Evolutionary conservation across 2,329 filamentous ascomycete species (phyloP), one percentile per base, ranked within the genome.

Genomic region (Chrysoporthe deuterocubensis): DNA sequence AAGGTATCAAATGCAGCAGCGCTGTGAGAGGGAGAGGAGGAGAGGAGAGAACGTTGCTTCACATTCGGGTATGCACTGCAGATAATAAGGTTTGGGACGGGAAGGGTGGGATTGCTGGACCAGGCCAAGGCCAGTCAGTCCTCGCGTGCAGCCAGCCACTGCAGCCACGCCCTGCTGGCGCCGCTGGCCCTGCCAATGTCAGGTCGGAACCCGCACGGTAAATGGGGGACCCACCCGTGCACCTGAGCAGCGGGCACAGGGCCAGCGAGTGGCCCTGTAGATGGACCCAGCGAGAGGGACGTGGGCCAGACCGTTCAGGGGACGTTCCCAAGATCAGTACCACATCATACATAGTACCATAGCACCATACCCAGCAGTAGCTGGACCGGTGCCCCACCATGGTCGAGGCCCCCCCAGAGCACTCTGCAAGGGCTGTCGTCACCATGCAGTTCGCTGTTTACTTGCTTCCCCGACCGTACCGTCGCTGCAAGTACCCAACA

Each of bases 21-120:
- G 59, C 60, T 57, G 66, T 57, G 68, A 57, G 59, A 64, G 59
- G 61, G 54, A 34, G 16, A 60, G 57, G 40, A 60, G 40, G 57
- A 59, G 57, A 43, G 46, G 44, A 46, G 57, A 37, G 32, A 32
- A 54, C 5, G 50, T 32, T 42, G 34, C 50, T 42, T 37, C 32
- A 58, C 44, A 46, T 56, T 62, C 60, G 66, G 68, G 63, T 68
- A 66, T 70, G 68, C 68, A 68, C 65, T 57, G 66, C 54, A 68
- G 65, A 48, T 70, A 70, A 42, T 68, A 68, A 68, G 63, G 66
- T 69, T 60, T 61, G 54, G 59, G 42, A 37, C 52, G 65, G 43
- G 32, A 44, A 34, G 50, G 26, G 46, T 57, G 58, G 18, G 48
- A 40, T 43, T 18, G n/a, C 14, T 8, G 57, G 57, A 16, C 57